Evolutionary conservation across 1,139 yeast species (phyloP), one percentile per base, ranked within the genome.

Genomic region (Nakaseomyces sp.): DNA sequence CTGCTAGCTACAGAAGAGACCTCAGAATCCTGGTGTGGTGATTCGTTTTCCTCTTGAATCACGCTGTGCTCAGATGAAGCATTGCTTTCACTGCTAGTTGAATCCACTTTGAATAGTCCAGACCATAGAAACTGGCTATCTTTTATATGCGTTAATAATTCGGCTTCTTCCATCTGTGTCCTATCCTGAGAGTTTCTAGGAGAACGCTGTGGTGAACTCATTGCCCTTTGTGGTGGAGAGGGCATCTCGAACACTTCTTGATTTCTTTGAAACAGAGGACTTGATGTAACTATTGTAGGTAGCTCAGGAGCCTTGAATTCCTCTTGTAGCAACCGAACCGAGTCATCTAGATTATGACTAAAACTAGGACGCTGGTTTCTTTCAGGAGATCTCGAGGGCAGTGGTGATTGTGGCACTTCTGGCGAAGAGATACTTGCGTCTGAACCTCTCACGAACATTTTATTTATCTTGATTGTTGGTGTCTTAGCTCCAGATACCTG

Each of bases 1-100:
- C 18, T 15, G 15, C 18, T 29, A 18, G 18, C 32, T 6, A 13
- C 32, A 2, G 32, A 29, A 13, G 32, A 29, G 15, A 15, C 32
- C 9, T 13, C 12, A 15, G 32, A 29, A 8, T 10, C 29, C 5
- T 6, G 32, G 9, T 13, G 12, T 15, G 6, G 17, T 13, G 32
- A 15, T 13, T 15, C 18, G 10, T 15, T n/a, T 18, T 29, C 18
- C 18, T 29, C 32, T 29, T 15, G 32, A 13, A 29, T 29, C 18
- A 15, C 32, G 12, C 36, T 32, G 12, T 43, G 43, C n/a, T 48
- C 19, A 20, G 56, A 52, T 24, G 51, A 29, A n/a, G 39, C 12
- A 7, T 22, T 19, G 15, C 30, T 41, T 5, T 28, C 18, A 10
- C 22, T 18, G 10, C 22, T 32, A 6, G 12, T 26, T 26, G 38